Conservation (phyloP, 192 early-diverging fungal genomes). For the Chytriomyces sp. region DNA sequence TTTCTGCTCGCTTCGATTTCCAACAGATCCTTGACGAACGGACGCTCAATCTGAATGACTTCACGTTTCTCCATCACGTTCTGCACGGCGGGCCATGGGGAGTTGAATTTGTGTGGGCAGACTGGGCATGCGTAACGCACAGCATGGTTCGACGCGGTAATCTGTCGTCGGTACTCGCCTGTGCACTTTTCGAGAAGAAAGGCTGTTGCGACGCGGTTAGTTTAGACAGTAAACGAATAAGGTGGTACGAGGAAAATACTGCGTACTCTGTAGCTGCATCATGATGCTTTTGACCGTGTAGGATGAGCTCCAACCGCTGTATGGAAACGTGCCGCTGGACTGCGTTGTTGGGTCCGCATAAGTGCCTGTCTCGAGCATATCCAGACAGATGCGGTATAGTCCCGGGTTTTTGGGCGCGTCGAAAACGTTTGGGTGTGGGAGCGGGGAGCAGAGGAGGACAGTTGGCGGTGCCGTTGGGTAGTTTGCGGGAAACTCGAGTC, state of each 20-base stretch:
- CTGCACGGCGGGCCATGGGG: conserved; percentile 8
- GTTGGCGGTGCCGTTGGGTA: conserved; percentile 20
- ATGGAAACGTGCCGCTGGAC: conserved; percentile 20
- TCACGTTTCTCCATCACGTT: not conserved
- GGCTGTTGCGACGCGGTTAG: not conserved
- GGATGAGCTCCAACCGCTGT: conserved; percentile 18
- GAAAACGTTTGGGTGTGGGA: conserved; percentile 28
- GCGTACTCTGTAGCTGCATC: conserved; percentile 31
- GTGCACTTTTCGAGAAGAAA: conserved; percentile 24
- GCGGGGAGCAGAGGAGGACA: conserved; percentile 5
- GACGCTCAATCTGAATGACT: conserved; percentile 16
- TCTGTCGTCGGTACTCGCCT: not conserved
- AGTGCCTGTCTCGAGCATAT: conserved; percentile 28
- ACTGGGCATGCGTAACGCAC: not conserved
- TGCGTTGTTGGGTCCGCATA: conserved; percentile 21
- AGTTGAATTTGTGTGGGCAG: conserved; percentile 11
- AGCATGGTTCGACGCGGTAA: not conserved
- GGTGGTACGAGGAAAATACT: not conserved
- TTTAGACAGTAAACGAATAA: not conserved
- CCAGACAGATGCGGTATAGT: conserved; percentile 18
- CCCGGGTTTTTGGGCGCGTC: not conserved
- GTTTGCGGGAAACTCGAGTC: conserved; percentile 7
- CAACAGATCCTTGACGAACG: conserved; percentile 27
- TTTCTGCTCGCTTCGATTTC: conserved; percentile 10
- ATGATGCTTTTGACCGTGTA: conserved; percentile 26